These are phyloP conservation scores for Russula vinacea DNA, from an alignment of 768 basidiomycete species.

Conservation along the genomic window DNA sequence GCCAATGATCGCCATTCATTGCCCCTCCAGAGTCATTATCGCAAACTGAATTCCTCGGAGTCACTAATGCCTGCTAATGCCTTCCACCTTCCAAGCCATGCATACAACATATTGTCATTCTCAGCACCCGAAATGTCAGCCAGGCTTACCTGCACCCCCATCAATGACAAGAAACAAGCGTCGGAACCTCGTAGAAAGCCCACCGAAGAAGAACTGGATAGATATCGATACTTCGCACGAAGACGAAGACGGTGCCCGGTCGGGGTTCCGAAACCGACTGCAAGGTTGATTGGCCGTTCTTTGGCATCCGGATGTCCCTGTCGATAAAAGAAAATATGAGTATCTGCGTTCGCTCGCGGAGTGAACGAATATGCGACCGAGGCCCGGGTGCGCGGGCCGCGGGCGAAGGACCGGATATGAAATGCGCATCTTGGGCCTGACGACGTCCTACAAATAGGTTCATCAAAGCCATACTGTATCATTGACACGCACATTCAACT, in stretches of 20 bases:
- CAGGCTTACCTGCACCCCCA: slow-evolving; percentile 11
- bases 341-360: slow-evolving; percentile 66
- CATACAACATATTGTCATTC: too few relatives aligned
- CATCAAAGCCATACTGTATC: slow-evolving; percentile 8
- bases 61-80: too few relatives aligned
- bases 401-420: slow-evolving; percentile 35
- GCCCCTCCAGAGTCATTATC: too few relatives aligned
- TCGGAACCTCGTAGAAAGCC: slow-evolving; percentile 33
- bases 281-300: slow-evolving; percentile 58
- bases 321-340: slow-evolving; percentile 68
- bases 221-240: slow-evolving; percentile 27
- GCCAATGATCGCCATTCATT: too few relatives aligned
- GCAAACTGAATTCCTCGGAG: too few relatives aligned
- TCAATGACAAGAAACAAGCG: slow-evolving; percentile 34
- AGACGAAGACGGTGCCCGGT: slow-evolving; percentile 33
- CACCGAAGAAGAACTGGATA: slow-evolving; percentile 34
- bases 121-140: too few relatives aligned
- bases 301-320: slow-evolving; percentile 71
- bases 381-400: too few relatives aligned
- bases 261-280: slow-evolving; percentile 46
- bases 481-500: background rate
- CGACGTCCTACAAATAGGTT: background rate
- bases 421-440: background rate
- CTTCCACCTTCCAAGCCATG: too few relatives aligned
- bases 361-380: slow-evolving; percentile 66